phyloP scores from a whole-genome alignment of 768 basidiomycete genomes.

The Coprinellus micaceus region DNA sequence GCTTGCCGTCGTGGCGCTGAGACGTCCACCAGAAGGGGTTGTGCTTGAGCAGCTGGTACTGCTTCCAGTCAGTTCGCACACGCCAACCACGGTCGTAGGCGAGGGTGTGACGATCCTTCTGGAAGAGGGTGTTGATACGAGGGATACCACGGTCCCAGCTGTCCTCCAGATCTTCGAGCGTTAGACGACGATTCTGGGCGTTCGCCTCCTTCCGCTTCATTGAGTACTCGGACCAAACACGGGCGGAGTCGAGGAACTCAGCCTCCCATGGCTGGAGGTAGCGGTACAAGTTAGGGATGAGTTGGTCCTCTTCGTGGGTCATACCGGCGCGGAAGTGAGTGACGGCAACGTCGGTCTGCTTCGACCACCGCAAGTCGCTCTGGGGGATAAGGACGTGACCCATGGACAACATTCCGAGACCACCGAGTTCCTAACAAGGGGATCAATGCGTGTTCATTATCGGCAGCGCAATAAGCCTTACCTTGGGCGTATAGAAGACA shows the following conservation, averaged over 20 bases:
- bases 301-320: constrained; percentile 91
- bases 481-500: constrained; percentile 94
- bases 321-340: constrained; percentile 99
- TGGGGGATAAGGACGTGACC: constrained; percentile 98
- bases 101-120: constrained; percentile 94
- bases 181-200: constrained; percentile 94
- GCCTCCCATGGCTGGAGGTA: constrained; percentile 98
- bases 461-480: constrained; percentile 19
- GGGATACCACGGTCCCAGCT: constrained; percentile 99
- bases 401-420: constrained; percentile 99
- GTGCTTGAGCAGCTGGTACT: constrained; percentile 90
- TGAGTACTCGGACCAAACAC: constrained; percentile 99
- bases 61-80: constrained; percentile 96
- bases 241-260: constrained; percentile 95
- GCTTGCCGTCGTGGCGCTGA: constrained; percentile 92
- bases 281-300: constrained; percentile 96
- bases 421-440: constrained; percentile 75
- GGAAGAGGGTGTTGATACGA: constrained; percentile 98
- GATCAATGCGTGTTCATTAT: background rate
- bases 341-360: constrained; percentile 95
- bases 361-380: constrained; percentile 95
- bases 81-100: constrained; percentile 99
- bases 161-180: constrained; percentile 96
- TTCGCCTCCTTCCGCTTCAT: constrained; percentile 99
- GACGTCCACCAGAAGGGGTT: constrained; percentile 99